Percentiles rank a stretch among this genome's conserved stretches.
Conservation (phyloP, 2,329 filamentous ascomycete species). For the Aspergillus oerlinghausenensis region DNA sequence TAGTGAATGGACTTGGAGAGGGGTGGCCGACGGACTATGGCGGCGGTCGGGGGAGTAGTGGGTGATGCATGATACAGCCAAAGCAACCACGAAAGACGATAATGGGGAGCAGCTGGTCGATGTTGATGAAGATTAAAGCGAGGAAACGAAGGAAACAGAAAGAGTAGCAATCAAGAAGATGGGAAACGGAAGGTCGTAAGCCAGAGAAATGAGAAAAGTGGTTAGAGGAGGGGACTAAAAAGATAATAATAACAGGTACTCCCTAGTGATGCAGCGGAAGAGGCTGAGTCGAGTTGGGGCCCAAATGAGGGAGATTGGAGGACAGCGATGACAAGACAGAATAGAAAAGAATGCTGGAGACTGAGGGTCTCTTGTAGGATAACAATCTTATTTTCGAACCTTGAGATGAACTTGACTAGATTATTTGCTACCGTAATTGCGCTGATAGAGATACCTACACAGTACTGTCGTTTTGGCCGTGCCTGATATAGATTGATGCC, state of each 20-base stretch:
- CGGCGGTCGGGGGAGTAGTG: constrained; percentile 26
- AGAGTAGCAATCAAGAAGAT: background rate
- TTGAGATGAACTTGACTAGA: background rate
- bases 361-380: background rate
- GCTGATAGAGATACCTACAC: no score
- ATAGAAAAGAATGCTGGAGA: background rate
- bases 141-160: background rate
- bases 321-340: background rate
- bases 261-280: background rate
- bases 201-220: constrained; percentile 2
- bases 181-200: constrained; percentile 2
- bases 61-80: constrained; percentile 29
- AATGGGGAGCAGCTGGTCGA: constrained; percentile 5
- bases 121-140: constrained; percentile 1
- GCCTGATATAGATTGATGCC: background rate
- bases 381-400: background rate
- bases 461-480: background rate
- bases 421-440: no score
- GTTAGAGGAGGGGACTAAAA: constrained; percentile 5
- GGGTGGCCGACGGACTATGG: constrained; percentile 27
- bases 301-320: background rate
- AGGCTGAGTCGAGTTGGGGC: background rate
- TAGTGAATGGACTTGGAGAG: constrained; percentile 6
- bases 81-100: constrained; percentile 7
- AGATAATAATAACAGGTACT: background rate